Percentiles rank a stretch among this genome's conserved stretches.
Evolutionary conservation across 169 alveolate species (phyloP).

Genomic region (Plasmodium fragile): DNA sequence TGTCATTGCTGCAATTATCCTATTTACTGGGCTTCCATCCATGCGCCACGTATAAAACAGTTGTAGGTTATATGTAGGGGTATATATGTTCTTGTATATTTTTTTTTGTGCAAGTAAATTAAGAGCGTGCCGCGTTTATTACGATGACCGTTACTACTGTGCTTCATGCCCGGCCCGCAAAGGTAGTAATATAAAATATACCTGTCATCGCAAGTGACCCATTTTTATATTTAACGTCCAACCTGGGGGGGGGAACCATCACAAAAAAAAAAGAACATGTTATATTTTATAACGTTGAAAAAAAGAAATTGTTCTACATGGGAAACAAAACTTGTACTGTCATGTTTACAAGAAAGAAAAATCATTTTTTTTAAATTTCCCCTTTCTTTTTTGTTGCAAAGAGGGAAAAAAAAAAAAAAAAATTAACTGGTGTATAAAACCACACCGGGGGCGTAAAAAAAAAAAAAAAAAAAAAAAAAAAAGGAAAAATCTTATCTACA

Average conservation of each 20-base stretch:
- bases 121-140: background rate
- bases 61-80: background rate
- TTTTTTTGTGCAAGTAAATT: background rate
- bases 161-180: background rate
- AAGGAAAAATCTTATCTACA: background rate
- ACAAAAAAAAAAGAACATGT: background rate
- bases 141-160: background rate
- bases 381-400: background rate
- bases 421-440: background rate
- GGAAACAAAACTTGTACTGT: background rate
- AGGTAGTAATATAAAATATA: too few relatives aligned
- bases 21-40: background rate
- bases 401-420: background rate
- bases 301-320: background rate
- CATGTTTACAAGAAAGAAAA: background rate
- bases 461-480: background rate
- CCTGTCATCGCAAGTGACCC: background rate
- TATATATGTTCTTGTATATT: background rate
- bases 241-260: background rate
- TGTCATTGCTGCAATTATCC: background rate
- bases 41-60: background rate
- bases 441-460: background rate
- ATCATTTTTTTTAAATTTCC: background rate
- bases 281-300: background rate
- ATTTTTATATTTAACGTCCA: background rate